Base-by-base conservation (phyloP, 2,329 filamentous ascomycete species). In the Fusarium coffeatum region DNA sequence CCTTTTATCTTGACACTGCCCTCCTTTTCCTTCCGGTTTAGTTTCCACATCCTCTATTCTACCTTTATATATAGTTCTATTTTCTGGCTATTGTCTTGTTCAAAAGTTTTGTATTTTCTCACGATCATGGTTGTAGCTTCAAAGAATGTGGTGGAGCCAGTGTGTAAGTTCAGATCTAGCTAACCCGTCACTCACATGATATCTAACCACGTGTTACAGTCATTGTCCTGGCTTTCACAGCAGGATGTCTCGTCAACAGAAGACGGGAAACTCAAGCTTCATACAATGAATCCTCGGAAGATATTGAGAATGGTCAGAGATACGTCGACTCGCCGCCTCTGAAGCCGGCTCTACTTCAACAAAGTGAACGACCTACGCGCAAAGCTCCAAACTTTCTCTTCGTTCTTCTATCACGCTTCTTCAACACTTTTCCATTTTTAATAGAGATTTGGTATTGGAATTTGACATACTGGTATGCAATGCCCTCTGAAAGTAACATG, bases 361-460 rank as follows among this genome's bases (percentile, higher is more conserved):
- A 46, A 51, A 51, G 13, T 9, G 49, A 51, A 41, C 32, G 23
- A 6, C 23, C 68, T n/a, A 51, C 68, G 20, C 46, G 58, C 48
- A 75, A 57, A 51, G 66, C 73, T 8, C 72, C 73, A 8, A 75
- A 74, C 30, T 1, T 71, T 10, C 30, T 77, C 16, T 76, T 76
- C 43, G 47, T 48, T 15, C 55, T 79, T 3, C 48, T 78, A 1
- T 76, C 75, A 15, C 74, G 75, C 16, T 79, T 80, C 64, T 77
- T 74, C 53, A 72, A 72, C 10, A 65, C 71, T 1, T 80, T 76
- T 53, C 78, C 78, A 0, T 80, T 80, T 27, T 61, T 80, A 9
- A 37, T 78, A 22, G 78, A 80, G 69, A 78, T 80, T 18, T 80
- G 77, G 78, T 80, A 80, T 51, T 80, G 78, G 78, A 79, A 78